Conservation (phyloP, 352 stramenopile species). For the Phytopythium oedochilum region DNA sequence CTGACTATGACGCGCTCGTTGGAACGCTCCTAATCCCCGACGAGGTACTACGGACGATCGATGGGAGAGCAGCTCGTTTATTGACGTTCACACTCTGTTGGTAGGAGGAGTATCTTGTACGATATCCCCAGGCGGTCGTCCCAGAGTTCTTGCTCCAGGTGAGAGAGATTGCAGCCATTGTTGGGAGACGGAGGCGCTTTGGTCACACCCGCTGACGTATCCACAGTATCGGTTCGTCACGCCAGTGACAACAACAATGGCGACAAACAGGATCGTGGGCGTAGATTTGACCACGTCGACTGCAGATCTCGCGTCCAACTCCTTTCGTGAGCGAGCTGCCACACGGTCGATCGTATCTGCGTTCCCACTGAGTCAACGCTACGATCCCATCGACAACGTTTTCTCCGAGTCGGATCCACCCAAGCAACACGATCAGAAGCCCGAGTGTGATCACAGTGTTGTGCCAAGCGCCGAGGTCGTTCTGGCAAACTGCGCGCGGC, state of each 20-base stretch:
- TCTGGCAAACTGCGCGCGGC: slow-evolving; percentile 24
- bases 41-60: slow-evolving; percentile 16
- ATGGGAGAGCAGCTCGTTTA: no score
- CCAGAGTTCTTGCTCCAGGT: slow-evolving; percentile 69
- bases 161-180: background rate
- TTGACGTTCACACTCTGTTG: no score
- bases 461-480: slow-evolving; percentile 12
- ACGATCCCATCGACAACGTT: background rate
- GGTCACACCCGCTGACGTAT: background rate
- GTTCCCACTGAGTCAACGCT: background rate
- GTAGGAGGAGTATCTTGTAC: slow-evolving; percentile 70
- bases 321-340: background rate
- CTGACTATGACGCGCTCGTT: slow-evolving; percentile 16
- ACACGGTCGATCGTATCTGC: background rate
- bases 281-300: slow-evolving; percentile 3
- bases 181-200: background rate
- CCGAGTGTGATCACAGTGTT: background rate
- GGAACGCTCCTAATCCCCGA: slow-evolving; percentile 33
- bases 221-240: background rate
- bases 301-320: background rate
- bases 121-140: slow-evolving; percentile 51
- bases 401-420: background rate
- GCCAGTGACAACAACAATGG: background rate
- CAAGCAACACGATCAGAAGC: background rate
- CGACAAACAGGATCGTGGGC: background rate